phyloP scores from a whole-genome alignment of 768 basidiomycete genomes.

The Kwoniella dendrophila region DNA sequence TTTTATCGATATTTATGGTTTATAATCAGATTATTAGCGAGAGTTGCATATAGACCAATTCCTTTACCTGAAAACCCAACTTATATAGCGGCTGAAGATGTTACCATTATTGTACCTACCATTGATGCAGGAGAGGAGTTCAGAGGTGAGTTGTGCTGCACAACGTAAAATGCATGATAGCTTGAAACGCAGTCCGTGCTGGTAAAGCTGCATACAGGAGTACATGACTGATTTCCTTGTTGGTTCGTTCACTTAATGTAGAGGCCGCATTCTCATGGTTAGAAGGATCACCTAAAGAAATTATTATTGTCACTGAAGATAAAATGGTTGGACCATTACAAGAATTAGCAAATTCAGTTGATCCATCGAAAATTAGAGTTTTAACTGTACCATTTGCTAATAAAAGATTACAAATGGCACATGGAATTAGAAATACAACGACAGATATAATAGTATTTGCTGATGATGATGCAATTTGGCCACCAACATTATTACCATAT shows the following conservation, averaged over 20 bases:
- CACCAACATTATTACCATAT: conserved; percentile 82
- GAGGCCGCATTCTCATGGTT: conserved; percentile 92
- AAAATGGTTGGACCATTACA: conserved; percentile 87
- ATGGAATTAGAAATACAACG: conserved; percentile 84
- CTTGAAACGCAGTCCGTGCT: not conserved
- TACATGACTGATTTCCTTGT: conserved; percentile 14
- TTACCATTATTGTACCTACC: conserved; percentile 93
- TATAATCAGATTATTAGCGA: conserved; percentile 78
- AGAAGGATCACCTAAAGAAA: conserved; percentile 83
- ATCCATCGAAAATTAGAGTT: conserved; percentile 75
- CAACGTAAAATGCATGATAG: not conserved
- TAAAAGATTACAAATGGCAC: conserved; percentile 90
- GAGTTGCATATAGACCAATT: conserved; percentile 78
- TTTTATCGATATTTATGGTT: conserved; percentile 96
- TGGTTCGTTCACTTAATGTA: conserved; percentile 15
- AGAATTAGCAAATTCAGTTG: conserved; percentile 82
- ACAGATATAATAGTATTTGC: conserved; percentile 94
- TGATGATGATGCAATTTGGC: conserved; percentile 96
- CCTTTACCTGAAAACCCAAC: conserved; percentile 88
- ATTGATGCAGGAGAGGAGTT: conserved; percentile 96
- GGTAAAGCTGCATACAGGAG: not conserved
- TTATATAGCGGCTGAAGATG: conserved; percentile 85
- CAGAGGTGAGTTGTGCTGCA: conserved; percentile 59
- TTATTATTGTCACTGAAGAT: conserved; percentile 77
- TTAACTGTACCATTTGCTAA: conserved; percentile 90